Base-by-base conservation (phyloP, 169 alveolate species). In the Eimeria falciformis region DNA sequence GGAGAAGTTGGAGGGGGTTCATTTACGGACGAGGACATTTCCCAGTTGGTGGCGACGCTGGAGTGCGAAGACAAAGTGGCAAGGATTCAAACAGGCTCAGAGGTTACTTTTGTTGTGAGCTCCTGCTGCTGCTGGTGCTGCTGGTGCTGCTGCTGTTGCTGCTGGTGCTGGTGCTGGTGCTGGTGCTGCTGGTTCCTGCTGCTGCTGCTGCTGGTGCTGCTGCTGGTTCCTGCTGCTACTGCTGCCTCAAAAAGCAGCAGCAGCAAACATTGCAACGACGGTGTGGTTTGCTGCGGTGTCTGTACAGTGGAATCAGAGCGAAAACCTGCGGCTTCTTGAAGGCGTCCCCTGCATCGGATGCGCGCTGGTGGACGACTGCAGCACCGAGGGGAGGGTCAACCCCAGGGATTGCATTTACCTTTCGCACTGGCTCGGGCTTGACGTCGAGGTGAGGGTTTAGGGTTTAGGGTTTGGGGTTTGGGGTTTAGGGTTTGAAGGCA, bases 341-440 rank as follows among this genome's bases (percentile, higher is more conserved):
- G 47, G 73, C 53, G 89, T 79, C 5, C 89, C 89, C n/a, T 79
- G 89, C 40, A 79, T 79, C 73, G 89, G 89, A 29, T 79, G 89
- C 7, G 68, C 89, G 37, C 89, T 79, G 75, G 73, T 79, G 73
- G 89, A 55, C 55, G 89, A 77, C 71, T 45, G 93, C 50, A 50
- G 90, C 82, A 83, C 86, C 18, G 75, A 89, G 25, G 84, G 84
- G 62, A 73, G 43, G 43, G 50, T 89, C 53, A 73, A 81, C 27
- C 93, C 93, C n/a, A 50, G 82, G 27, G 84, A 89, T 43, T 89
- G 93, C 93, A 82, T 69, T 50, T 89, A 89, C 79, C 73, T 75
- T 50, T 89, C 93, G 33, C 84, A 75, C 81, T 89, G 93, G 93
- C 89, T 89, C 29, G 93, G 93, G 14, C 93, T 89, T 7, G 93